Base-by-base conservation (phyloP, 805 yeast species). In the Debaryomyces prosopidis region DNA sequence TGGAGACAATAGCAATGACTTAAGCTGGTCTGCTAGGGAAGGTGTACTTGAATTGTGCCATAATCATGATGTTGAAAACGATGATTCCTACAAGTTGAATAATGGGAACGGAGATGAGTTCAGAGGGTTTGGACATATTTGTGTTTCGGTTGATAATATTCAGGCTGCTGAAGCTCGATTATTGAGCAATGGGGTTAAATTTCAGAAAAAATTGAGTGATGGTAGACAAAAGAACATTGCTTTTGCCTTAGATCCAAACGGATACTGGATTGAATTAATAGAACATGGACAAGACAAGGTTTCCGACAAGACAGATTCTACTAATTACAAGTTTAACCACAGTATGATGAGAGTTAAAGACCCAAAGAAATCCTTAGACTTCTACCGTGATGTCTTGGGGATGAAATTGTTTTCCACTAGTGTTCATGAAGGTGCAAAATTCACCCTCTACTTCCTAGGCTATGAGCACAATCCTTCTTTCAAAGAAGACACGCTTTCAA, bases 221-320 rank as follows among this genome's bases (percentile, higher is more conserved):
- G 99, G 99, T 31, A 83, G 97, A 68, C 96, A 89, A 69, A 84
- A 83, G 66, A 78, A 89, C 65, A 91, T 94, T 71, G 98, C 98
- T 0, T 94, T 92, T 67, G 96, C 85, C 5, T 78, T 91, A 55
- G 99, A 94, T 60, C 97, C 98, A 5, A 92, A 92, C 68, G 94
- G 94, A 57, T 94, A 94, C 71, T 92, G 99, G 99, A 80, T 92
- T 58, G 99, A 92, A 74, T 70, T 92, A 59, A 80, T 92, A 54
- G 82, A 82, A 58, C 84, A 79, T 54, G 74, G 69, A 15, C 52
- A 71, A 32, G 63, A 66, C 48, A 76, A 77, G 57, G 49, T 53
- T 10, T 77, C 71, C 18, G 71, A 57, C 23, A 62, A 53, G 20
- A 67, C 83, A 16, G 71, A 73, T 47, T 41, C 50, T 1, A 42